A percentile compares a stretch with the other conserved stretches of the same genome.
These are phyloP conservation scores for Macrolepiota albuminosa DNA, from an alignment of 768 basidiomycete genomes.

Conservation along the genomic window DNA sequence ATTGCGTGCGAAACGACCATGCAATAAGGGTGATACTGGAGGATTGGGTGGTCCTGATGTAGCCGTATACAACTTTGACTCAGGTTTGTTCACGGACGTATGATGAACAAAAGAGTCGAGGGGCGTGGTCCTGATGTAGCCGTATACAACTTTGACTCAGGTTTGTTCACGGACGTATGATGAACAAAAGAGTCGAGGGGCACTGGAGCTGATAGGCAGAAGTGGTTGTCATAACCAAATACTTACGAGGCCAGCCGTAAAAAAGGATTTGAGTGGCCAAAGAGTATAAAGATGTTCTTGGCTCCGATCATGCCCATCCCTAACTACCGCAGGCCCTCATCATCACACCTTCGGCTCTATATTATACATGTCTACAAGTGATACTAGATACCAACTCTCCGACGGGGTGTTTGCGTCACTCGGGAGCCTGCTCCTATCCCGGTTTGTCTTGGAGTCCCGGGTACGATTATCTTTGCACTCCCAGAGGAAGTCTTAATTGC, in stretches of 20 bases:
- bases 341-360: background rate
- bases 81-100: conserved; percentile 42
- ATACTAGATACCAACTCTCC: conserved; percentile 59
- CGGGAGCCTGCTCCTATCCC: conserved; percentile 62
- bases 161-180: conserved; percentile 44
- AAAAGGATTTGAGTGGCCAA: background rate
- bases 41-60: conserved; percentile 9
- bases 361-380: conserved; percentile 3
- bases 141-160: conserved; percentile 10
- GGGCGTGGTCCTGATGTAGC: conserved; percentile 31
- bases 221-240: conserved; percentile 2
- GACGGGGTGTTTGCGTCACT: conserved; percentile 71
- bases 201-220: conserved; percentile 26
- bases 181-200: conserved; percentile 57
- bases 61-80: conserved; percentile 7
- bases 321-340: background rate
- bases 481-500: conserved; percentile 49
- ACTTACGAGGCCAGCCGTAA: background rate
- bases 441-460: conserved; percentile 73
- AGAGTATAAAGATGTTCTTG: background rate
- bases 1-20: conserved; percentile 40
- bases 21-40: conserved; percentile 40
- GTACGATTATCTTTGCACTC: conserved; percentile 67
- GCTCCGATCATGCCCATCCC: background rate
- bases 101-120: conserved; percentile 52